phyloP scores from a whole-genome alignment of 2,329 filamentous ascomycete species.

The Lithohypha guttulata region DNA sequence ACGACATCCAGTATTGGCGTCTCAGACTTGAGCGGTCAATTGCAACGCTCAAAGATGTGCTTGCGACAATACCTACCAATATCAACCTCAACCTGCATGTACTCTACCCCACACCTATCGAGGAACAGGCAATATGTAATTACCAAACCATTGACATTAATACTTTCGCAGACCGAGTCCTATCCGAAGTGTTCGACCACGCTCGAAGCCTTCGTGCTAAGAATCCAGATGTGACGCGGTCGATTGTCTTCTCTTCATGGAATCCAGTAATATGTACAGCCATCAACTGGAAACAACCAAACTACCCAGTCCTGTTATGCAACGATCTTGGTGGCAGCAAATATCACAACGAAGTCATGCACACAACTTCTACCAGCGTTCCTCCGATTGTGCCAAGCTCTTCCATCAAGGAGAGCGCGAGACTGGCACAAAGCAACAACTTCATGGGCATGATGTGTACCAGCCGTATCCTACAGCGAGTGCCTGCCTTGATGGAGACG shows the following conservation, averaged over 20 bases:
- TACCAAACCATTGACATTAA: slow-evolving; percentile 70
- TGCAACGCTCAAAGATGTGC: slow-evolving; percentile 65
- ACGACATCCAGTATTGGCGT: slow-evolving; percentile 36
- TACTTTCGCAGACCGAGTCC: slow-evolving; percentile 68
- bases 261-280: slow-evolving; percentile 84
- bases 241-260: slow-evolving; percentile 88
- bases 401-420: slow-evolving; percentile 88
- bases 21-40: slow-evolving; percentile 63
- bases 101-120: slow-evolving; percentile 66
- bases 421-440: slow-evolving; percentile 89
- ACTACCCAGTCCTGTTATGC: slow-evolving; percentile 87
- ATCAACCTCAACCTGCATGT: slow-evolving; percentile 90
- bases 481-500: slow-evolving; percentile 80
- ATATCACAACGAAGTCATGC: slow-evolving; percentile 7
- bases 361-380: not conserved
- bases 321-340: slow-evolving; percentile 61
- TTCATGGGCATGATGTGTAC: slow-evolving; percentile 95
- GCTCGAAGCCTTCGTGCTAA: slow-evolving; percentile 57
- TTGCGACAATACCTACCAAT: slow-evolving; percentile 61
- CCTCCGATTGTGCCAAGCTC: slow-evolving; percentile 34
- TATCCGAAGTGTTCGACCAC: slow-evolving; percentile 83
- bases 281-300: slow-evolving; percentile 98
- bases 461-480: slow-evolving; percentile 77
- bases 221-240: slow-evolving; percentile 64
- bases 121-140: slow-evolving; percentile 60